Conservation (phyloP, 192 early-diverging fungal species). For the Linnemannia elongata region DNA sequence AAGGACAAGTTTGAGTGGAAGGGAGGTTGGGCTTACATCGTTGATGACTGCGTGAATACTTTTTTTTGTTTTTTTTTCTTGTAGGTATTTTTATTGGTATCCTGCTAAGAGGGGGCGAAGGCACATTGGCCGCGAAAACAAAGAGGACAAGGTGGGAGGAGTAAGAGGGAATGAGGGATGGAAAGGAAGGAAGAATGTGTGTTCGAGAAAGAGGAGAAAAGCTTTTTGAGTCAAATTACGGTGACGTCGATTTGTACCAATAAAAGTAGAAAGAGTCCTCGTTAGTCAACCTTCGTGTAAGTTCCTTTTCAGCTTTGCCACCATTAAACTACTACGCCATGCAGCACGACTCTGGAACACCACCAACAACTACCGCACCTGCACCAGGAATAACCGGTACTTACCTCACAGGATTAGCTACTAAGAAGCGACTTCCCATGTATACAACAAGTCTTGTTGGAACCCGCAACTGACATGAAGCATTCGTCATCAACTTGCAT, state of each 20-base stretch:
- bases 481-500: background rate
- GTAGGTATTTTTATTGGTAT: background rate
- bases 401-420: background rate
- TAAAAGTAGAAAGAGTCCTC: no score
- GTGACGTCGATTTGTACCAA: background rate
- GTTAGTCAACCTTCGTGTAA: background rate
- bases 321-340: constrained; percentile 8
- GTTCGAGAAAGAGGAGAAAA: background rate
- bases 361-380: background rate
- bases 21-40: background rate
- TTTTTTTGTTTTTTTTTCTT: constrained; percentile 3
- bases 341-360: background rate
- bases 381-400: background rate
- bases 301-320: constrained; percentile 1
- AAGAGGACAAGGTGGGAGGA: background rate
- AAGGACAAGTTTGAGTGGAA: background rate
- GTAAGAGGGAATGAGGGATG: background rate
- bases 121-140: constrained; percentile 4
- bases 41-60: background rate
- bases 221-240: background rate
- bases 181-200: background rate
- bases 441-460: background rate
- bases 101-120: background rate
- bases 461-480: background rate
- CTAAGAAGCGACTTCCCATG: background rate